A percentile compares a stretch with the other conserved stretches of the same genome.
Evolutionary conservation across 257 asterid species (phyloP).

Genomic region (Solanum clarkiae): DNA sequence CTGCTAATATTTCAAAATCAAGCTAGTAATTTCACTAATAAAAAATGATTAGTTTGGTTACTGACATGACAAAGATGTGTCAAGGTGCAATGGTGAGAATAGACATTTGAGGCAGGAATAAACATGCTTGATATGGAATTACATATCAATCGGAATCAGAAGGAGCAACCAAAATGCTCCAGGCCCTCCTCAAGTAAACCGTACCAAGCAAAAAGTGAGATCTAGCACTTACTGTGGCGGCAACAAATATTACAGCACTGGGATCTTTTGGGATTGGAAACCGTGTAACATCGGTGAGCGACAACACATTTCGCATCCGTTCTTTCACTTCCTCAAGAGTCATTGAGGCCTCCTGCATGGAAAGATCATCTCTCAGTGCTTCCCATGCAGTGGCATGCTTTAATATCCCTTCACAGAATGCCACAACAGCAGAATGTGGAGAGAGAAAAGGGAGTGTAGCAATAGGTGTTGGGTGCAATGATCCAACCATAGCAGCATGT

Average conservation of each 20-base stretch:
- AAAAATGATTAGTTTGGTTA: not conserved
- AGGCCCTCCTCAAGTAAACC: not conserved
- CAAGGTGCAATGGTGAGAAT: not conserved
- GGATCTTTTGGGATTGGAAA: slow-evolving; percentile 90
- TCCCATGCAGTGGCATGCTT: slow-evolving; percentile 98
- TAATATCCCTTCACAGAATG: slow-evolving; percentile 86
- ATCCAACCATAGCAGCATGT: slow-evolving; percentile 98
- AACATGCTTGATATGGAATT: not conserved
- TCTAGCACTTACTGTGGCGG: slow-evolving; percentile 68
- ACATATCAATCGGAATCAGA: not conserved
- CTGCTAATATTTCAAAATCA: not conserved
- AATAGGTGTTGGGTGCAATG: slow-evolving; percentile 82
- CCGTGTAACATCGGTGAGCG: slow-evolving; percentile 88
- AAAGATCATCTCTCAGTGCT: slow-evolving; percentile 69
- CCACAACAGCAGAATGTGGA: slow-evolving; percentile 96
- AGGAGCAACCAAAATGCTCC: not conserved
- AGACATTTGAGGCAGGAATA: not conserved
- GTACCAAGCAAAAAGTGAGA: not conserved
- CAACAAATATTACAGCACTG: slow-evolving; percentile 69
- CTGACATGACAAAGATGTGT: not conserved
- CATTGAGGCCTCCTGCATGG: slow-evolving; percentile 29
- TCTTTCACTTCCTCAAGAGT: slow-evolving; percentile 82
- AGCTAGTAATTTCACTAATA: not conserved
- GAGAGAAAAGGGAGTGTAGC: slow-evolving; percentile 94
- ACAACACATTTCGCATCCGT: slow-evolving; percentile 77